Base-by-base conservation (phyloP, 768 basidiomycete species). In the Rhodosporidiobolus sp. region DNA sequence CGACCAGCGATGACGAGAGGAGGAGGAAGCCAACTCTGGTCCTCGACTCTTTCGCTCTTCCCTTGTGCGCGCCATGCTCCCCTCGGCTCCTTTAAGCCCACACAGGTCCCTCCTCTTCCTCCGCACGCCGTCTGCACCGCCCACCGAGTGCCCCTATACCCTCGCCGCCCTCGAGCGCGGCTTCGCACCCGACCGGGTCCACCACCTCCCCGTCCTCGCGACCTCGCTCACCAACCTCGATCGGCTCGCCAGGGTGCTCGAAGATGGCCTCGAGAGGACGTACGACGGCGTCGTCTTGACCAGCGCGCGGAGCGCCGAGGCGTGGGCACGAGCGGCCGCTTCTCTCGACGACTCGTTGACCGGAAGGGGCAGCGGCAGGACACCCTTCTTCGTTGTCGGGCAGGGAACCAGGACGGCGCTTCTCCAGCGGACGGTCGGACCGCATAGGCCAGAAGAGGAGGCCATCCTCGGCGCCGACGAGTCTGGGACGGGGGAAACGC, bases 321-420 rank as follows among this genome's bases (percentile, higher is more conserved):
- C 89, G 0, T 91, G 90, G 87, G 82, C 80, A 50, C 78, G 77
- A 10, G 87, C 84, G 9, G 56, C 49, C 4, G 20, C 43, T 80
- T 85, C 63, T 17, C 70, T 45, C 45, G 49, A 30, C 43, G 4
- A 34, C 12, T 9, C 50, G 2, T 34, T 35, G 19, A 24, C 30
- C 26, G 26, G 22, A 57, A 91, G 90, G 90, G 79, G 80, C n/a
- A n/a, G n/a, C n/a, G n/a, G n/a, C 2, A 70, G 79, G 6, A 79
- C 86, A 6, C 88, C 90, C 7, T 92, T 93, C 82, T 93, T 91
- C 74, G 89, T 86, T 38, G 90, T 94, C 12, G 92, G 92, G 0
- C 82, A 85, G 30, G 83, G 85, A 8, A 92, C 91, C 2, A 86
- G 86, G 0, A 77, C 82, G 0, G 83, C 84, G 0, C 80, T 90